Conservation (phyloP, 306 rosid genomes). For the Pterocarpus santalinus region DNA sequence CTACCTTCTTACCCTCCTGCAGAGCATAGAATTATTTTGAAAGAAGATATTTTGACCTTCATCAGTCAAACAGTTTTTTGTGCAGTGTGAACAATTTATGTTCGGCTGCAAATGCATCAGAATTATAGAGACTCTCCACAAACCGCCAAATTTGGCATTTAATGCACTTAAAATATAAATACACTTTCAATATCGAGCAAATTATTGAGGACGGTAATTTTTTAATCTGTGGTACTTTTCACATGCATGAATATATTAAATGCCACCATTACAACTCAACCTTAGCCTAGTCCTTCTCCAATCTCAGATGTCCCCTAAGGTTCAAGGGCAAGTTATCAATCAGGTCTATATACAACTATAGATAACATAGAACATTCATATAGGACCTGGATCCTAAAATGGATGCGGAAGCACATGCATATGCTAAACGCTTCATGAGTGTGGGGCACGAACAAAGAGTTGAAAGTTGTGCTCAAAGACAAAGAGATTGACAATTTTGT, state of each 20-base stretch:
- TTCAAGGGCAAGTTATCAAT: background rate
- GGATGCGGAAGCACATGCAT: background rate
- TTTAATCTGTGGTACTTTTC: background rate
- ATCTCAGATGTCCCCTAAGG: background rate
- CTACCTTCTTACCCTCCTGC: background rate
- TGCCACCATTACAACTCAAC: background rate
- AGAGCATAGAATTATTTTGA: slow-evolving; percentile 40
- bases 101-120: slow-evolving; percentile 52
- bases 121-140: slow-evolving; percentile 44
- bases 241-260: no score
- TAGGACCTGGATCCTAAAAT: slow-evolving; percentile 26
- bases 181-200: background rate
- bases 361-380: slow-evolving; percentile 4
- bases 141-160: slow-evolving; percentile 52
- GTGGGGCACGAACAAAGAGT: slow-evolving; percentile 15
- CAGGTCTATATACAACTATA: background rate
- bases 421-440: background rate
- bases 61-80: slow-evolving; percentile 42
- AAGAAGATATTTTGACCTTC: slow-evolving; percentile 42
- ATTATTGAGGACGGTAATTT: background rate
- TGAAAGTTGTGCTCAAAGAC: background rate
- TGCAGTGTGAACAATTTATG: slow-evolving; percentile 51
- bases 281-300: background rate
- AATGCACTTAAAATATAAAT: slow-evolving; percentile 42
- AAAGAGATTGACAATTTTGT: background rate